Evolutionary conservation across 768 basidiomycete genomes (phyloP).

Genomic region (Mycena maculata): DNA sequence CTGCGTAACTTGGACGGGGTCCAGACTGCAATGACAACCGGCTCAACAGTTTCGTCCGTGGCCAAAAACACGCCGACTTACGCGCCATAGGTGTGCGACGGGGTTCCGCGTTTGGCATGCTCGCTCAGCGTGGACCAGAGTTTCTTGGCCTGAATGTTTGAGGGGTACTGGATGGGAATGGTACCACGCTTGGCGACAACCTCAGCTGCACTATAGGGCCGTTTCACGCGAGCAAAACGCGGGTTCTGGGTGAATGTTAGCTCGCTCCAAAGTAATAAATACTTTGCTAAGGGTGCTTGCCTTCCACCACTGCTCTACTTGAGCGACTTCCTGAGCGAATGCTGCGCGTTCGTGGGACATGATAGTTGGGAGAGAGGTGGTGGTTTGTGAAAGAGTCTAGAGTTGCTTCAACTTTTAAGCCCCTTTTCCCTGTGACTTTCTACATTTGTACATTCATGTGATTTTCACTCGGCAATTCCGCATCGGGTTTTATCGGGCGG

Average conservation of each 20-base stretch:
- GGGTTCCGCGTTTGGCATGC: constrained; percentile 81
- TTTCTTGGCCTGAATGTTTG: constrained; percentile 88
- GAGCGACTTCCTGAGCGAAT: constrained; percentile 85
- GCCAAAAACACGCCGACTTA: constrained; percentile 62
- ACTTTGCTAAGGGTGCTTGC: constrained; percentile 52
- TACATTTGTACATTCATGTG: constrained; percentile 10
- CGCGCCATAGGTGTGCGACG: constrained; percentile 98
- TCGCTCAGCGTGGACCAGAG: constrained; percentile 79
- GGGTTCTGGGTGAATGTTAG: constrained; percentile 64
- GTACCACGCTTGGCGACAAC: constrained; percentile 96
- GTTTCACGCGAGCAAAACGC: constrained; percentile 86
- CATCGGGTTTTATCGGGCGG: constrained; percentile 10
- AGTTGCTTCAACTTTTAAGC: constrained; percentile 18
- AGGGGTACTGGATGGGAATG: constrained; percentile 86
- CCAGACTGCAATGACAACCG: constrained; percentile 70
- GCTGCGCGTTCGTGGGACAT: constrained; percentile 76
- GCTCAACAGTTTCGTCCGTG: neutral
- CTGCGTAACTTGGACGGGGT: constrained; percentile 97
- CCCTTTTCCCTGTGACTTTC: constrained; percentile 10
- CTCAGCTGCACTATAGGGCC: constrained; percentile 93
- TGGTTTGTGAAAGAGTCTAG: constrained; percentile 5
- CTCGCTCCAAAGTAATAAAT: constrained; percentile 4
- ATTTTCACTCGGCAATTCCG: neutral
- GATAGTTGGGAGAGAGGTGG: constrained; percentile 35
- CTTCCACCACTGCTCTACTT: constrained; percentile 95